phyloP scores from a whole-genome alignment of 2,329 filamentous ascomycete species.

The Neonectria magnoliae region DNA sequence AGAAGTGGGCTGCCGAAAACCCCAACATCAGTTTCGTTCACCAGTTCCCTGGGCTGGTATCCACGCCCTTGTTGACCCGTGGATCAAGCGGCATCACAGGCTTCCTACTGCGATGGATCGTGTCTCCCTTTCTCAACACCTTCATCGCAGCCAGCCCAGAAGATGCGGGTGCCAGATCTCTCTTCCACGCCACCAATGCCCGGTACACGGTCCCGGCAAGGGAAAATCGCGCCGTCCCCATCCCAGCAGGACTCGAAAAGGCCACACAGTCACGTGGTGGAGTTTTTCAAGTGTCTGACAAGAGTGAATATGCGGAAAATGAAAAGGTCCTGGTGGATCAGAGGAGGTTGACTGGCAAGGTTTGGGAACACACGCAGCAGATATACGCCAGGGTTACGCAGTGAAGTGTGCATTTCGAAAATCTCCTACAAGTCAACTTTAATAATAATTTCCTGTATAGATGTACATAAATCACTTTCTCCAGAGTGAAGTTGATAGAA shows the following conservation, averaged over 20 bases:
- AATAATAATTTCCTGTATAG: not conserved
- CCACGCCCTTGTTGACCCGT: constrained; percentile 32
- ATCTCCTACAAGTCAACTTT: not conserved
- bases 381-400: constrained; percentile 2
- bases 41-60: constrained; percentile 45
- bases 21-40: constrained; percentile 52
- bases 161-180: constrained; percentile 33
- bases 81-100: constrained; percentile 31
- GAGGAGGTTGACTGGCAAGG: constrained; percentile 8
- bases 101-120: constrained; percentile 27
- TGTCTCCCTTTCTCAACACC: constrained; percentile 23
- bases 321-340: constrained; percentile 27
- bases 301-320: constrained; percentile 29
- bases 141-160: constrained; percentile 27
- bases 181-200: constrained; percentile 39
- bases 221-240: not conserved
- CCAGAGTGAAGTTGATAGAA: not conserved
- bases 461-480: not conserved
- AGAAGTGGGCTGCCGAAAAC: constrained; percentile 57
- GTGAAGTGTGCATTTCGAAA: not conserved
- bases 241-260: constrained; percentile 7
- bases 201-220: constrained; percentile 26
- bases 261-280: constrained; percentile 11
- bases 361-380: constrained; percentile 10
- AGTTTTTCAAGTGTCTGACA: constrained; percentile 26